Conservation (phyloP, 2,329 filamentous ascomycete genomes). For the Scytalidium sp. region DNA sequence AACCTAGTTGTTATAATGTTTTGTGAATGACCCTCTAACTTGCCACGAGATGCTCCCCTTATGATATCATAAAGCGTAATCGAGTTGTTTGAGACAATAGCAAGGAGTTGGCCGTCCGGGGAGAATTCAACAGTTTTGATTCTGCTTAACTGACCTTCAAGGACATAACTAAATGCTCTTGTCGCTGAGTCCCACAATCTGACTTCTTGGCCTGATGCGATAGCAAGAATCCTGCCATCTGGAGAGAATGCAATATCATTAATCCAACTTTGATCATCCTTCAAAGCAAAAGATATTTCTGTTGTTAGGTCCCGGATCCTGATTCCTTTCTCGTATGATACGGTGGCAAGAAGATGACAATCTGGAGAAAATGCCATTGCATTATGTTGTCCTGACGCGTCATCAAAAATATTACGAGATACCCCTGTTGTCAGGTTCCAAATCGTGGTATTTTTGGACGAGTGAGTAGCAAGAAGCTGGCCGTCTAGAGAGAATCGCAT, state of each 20-base stretch:
- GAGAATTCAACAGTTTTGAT: slow-evolving; percentile 2
- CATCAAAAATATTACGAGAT: neutral
- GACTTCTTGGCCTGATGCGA: neutral
- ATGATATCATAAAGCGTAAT: slow-evolving; percentile 8
- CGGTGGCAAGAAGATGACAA: slow-evolving; percentile 1
- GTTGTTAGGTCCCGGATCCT: too few species aligned
- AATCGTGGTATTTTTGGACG: slow-evolving; percentile 3
- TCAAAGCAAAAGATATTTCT: too few species aligned
- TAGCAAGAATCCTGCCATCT: neutral
- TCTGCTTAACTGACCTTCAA: neutral
- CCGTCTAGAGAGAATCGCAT: slow-evolving; percentile 5
- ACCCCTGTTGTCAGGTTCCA: slow-evolving; percentile 1
- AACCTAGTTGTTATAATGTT: slow-evolving; percentile 4
- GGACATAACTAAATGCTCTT: neutral
- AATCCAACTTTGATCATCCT: neutral
- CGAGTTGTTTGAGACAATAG: slow-evolving; percentile 9
- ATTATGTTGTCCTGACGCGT: slow-evolving; percentile 1
- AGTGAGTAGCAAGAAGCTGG: slow-evolving; percentile 4
- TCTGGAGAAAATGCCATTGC: slow-evolving; percentile 4
- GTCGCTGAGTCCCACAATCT: neutral
- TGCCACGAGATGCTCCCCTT: slow-evolving; percentile 8
- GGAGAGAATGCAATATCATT: neutral
- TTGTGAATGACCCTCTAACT: slow-evolving; percentile 8
- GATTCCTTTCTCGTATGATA: too few species aligned
- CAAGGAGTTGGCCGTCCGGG: slow-evolving; percentile 10